A percentile compares a stretch with the other conserved stretches of the same genome.
Evolutionary conservation across 495 filamentous ascomycete species (phyloP).

Genomic region (Lepidopterella palustris): DNA sequence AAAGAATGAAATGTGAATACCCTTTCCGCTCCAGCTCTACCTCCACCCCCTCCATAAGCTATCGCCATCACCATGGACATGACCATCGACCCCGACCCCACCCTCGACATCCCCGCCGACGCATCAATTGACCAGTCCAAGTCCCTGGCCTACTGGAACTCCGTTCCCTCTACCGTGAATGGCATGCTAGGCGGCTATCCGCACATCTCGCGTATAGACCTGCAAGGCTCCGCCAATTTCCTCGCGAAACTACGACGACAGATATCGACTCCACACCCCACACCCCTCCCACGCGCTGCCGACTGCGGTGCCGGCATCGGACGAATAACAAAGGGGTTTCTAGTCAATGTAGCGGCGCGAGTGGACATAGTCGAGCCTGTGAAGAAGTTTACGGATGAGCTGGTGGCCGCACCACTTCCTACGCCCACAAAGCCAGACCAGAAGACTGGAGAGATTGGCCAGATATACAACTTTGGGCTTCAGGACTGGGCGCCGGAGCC

Average conservation of each 20-base stretch:
- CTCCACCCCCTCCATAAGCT: not conserved
- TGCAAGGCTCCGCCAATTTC: conserved; percentile 70
- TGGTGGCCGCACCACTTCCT: conserved; percentile 6
- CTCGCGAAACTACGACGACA: conserved; percentile 62
- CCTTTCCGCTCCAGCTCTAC: not conserved
- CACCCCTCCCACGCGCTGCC: conserved; percentile 38
- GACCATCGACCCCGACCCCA: conserved; percentile 8
- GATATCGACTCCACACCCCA: not conserved
- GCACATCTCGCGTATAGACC: conserved; percentile 65
- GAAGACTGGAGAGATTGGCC: conserved; percentile 40
- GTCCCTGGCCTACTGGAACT: conserved; percentile 68
- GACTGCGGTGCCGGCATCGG: conserved; percentile 62
- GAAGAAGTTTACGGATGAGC: conserved; percentile 43
- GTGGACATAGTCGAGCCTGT: conserved; percentile 59
- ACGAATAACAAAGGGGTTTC: conserved; percentile 52
- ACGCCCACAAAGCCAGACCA: conserved; percentile 32
- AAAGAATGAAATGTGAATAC: no score
- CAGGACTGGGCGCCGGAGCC: conserved; percentile 62
- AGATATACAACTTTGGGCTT: conserved; percentile 65
- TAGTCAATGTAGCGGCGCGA: conserved; percentile 45
- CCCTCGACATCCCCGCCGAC: conserved; percentile 32
- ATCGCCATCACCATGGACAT: conserved; percentile 16
- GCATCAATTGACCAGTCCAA: conserved; percentile 43
- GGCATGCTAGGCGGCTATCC: conserved; percentile 84
- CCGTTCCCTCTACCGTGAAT: conserved; percentile 59